Conservation (phyloP, 2,329 filamentous ascomycete species). For the Annulohypoxylon truncatum region DNA sequence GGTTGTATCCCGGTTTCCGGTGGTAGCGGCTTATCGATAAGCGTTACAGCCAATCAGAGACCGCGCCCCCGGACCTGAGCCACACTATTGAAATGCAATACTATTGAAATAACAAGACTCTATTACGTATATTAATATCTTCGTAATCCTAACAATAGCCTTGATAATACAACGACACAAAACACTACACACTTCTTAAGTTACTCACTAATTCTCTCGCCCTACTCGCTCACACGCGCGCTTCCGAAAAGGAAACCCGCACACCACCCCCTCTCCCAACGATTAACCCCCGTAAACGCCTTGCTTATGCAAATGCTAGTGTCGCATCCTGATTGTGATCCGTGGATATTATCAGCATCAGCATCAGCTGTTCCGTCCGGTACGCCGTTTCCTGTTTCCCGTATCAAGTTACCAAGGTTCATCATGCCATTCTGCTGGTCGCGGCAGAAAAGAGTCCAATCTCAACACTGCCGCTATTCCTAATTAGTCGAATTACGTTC, state of each 20-base stretch:
- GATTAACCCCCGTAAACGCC: slow-evolving; percentile 30
- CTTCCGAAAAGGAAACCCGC: slow-evolving; percentile 12
- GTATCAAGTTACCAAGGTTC: not conserved
- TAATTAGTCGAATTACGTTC: slow-evolving; percentile 22
- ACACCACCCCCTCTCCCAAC: not conserved
- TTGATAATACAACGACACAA: not conserved
- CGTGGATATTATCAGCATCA: slow-evolving; percentile 6
- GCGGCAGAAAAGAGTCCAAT: slow-evolving; percentile 10
- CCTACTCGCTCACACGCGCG: not conserved
- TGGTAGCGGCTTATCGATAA: no score
- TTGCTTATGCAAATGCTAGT: slow-evolving; percentile 43
- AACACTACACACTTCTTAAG: not conserved
- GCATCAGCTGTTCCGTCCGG: slow-evolving; percentile 17
- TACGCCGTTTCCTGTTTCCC: slow-evolving; percentile 22
- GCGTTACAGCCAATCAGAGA: no score
- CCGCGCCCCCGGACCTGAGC: no score
- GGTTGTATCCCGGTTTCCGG: no score
- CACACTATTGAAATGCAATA: no score
- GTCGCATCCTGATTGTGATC: slow-evolving; percentile 15
- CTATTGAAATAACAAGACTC: no score
- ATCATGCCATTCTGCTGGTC: slow-evolving; percentile 26
- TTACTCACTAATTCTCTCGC: not conserved
- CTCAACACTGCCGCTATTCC: slow-evolving; percentile 13
- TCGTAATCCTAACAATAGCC: not conserved
- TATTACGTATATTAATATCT: slow-evolving; percentile 7